Evolutionary conservation across 345 rosid genomes (phyloP).

Genomic region (Eutrema japonicum): DNA sequence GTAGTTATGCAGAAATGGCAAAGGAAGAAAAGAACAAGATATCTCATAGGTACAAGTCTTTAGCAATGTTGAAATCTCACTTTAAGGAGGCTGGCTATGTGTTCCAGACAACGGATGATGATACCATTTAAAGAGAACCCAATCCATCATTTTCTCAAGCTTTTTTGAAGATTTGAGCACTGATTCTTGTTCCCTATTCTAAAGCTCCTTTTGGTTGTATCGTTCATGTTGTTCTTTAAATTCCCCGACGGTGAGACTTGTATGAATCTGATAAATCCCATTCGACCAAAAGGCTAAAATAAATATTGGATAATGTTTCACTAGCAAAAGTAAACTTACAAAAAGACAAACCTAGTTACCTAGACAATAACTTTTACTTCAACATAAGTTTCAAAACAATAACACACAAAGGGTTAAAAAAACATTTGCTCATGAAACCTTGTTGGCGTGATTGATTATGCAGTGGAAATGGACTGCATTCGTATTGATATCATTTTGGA

Average conservation of each 20-base stretch:
- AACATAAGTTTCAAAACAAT: too few relatives aligned
- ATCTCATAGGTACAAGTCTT: constrained; percentile 86
- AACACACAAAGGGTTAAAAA: too few relatives aligned
- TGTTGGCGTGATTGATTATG: too few relatives aligned
- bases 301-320: too few relatives aligned
- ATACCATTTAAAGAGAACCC: constrained; percentile 28
- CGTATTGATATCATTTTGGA: too few relatives aligned
- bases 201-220: background rate
- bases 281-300: too few relatives aligned
- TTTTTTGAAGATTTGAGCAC: constrained; percentile 18
- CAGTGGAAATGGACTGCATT: too few relatives aligned
- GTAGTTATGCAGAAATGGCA: constrained; percentile 84
- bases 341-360: too few relatives aligned
- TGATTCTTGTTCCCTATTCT: background rate
- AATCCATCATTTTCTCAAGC: constrained; percentile 6
- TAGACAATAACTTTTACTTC: too few relatives aligned
- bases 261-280: constrained; percentile 8
- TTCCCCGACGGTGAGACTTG: constrained; percentile 19
- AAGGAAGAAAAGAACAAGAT: constrained; percentile 95
- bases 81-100: constrained; percentile 71
- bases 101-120: constrained; percentile 45
- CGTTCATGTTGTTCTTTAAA: constrained; percentile 11
- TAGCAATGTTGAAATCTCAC: constrained; percentile 68
- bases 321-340: too few relatives aligned
- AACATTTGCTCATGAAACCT: too few relatives aligned